Conservation (phyloP, 179 eudicot species). For the Silene noctiflora region DNA sequence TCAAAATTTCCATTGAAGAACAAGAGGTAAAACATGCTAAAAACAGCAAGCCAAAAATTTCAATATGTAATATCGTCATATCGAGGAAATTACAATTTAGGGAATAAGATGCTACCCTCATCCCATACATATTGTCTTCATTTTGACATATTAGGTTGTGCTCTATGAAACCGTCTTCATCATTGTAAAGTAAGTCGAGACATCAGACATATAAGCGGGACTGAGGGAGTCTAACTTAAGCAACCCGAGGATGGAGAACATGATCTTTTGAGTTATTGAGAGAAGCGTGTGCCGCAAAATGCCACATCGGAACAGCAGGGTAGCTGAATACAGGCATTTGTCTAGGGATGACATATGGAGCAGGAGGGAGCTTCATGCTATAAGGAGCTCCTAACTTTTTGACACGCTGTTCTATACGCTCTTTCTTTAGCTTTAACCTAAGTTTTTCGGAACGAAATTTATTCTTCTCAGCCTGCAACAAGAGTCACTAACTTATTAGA, state of each 20-base stretch:
- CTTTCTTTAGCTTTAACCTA: conserved; percentile 18
- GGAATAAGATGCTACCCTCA: too few species aligned
- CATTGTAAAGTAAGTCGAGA: too few species aligned
- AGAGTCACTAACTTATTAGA: not conserved
- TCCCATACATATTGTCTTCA: too few species aligned
- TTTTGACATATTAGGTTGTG: too few species aligned
- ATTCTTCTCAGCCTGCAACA: conserved; percentile 30
- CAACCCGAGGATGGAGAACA: conserved; percentile 26
- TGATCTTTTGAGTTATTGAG: conserved; percentile 25
- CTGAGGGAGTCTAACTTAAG: conserved; percentile 7
- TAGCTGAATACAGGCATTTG: conserved; percentile 18
- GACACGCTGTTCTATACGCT: conserved; percentile 17
- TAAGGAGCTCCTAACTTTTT: conserved; percentile 12
- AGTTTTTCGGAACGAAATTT: conserved; percentile 27
- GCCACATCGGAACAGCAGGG: conserved; percentile 27
- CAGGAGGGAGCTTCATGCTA: conserved; percentile 16
- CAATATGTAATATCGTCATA: too few species aligned
- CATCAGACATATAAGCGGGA: too few species aligned
- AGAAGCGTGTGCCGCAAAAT: conserved; percentile 26
- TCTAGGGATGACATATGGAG: conserved; percentile 17
- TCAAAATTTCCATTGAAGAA: too few species aligned
- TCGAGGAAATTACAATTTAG: too few species aligned
- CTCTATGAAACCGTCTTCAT: too few species aligned
- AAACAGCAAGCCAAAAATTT: too few species aligned
- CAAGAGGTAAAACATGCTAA: too few species aligned